Evolutionary conservation across 176 grass and related monocot genomes (phyloP).

Genomic region (Ensete ventricosum): DNA sequence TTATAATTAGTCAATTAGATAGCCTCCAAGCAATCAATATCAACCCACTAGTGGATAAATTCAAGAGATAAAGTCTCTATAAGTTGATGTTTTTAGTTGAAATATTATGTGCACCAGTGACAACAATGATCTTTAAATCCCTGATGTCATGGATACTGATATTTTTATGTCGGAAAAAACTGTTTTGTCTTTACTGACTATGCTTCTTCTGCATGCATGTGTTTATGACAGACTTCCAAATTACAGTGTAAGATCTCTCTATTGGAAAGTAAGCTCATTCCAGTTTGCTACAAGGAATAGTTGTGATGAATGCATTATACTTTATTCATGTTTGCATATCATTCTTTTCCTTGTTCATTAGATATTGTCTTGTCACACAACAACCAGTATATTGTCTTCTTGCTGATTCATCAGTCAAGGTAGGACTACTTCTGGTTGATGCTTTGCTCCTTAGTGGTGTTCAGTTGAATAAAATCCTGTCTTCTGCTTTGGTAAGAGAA

Average conservation of each 20-base stretch:
- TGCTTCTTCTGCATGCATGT: neutral
- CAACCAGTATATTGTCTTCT: neutral
- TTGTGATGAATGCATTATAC: too few relatives aligned
- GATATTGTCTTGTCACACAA: neutral
- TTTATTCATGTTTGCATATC: neutral
- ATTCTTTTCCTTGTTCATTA: neutral
- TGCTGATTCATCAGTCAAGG: neutral
- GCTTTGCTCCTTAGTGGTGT: neutral
- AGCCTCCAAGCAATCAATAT: neutral
- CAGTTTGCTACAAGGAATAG: too few relatives aligned
- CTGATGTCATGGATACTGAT: neutral
- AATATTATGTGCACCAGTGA: too few relatives aligned
- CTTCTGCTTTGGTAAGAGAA: neutral
- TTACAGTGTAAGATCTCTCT: too few relatives aligned
- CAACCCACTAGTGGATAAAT: neutral
- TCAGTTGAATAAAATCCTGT: neutral
- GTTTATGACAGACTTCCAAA: too few relatives aligned
- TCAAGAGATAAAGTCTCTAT: neutral
- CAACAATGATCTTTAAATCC: neutral
- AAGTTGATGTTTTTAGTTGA: too few relatives aligned
- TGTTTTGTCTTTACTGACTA: neutral
- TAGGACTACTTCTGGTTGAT: neutral
- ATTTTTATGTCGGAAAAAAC: neutral
- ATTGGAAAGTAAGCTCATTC: too few relatives aligned
- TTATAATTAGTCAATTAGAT: neutral